These are phyloP conservation scores for Pseudevernia furfuracea DNA, from an alignment of 495 filamentous ascomycete species.

Conservation along the genomic window DNA sequence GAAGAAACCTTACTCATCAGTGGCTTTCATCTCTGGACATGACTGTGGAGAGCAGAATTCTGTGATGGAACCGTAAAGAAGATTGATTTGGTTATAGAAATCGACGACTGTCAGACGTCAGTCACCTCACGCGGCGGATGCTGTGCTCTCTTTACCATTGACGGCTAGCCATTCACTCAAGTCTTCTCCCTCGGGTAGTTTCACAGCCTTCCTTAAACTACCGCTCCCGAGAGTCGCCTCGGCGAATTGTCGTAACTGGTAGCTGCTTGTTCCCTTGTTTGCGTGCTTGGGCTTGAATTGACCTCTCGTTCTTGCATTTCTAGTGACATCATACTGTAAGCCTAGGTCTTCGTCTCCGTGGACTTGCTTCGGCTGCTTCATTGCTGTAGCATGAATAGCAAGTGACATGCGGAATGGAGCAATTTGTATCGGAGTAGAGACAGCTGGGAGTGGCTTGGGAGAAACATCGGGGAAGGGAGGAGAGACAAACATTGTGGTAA, in stretches of 20 bases:
- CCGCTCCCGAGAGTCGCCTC: constrained; percentile 94
- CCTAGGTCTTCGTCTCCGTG: constrained; percentile 20
- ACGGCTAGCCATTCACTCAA: constrained; percentile 96
- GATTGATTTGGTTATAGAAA: constrained; percentile 99
- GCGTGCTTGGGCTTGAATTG: constrained; percentile 86
- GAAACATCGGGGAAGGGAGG: constrained; percentile 31
- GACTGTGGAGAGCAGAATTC: constrained; percentile 96
- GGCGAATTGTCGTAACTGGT: constrained; percentile 94
- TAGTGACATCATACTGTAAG: constrained; percentile 41
- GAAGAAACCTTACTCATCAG: constrained; percentile 69
- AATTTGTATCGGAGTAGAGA: constrained; percentile 23
- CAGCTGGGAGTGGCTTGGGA: constrained; percentile 31
- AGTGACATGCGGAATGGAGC: neutral
- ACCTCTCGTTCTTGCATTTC: constrained; percentile 80
- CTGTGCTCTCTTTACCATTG: constrained; percentile 56
- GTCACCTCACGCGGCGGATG: neutral
- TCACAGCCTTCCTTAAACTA: constrained; percentile 90
- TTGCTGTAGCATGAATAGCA: neutral
- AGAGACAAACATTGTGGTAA: constrained; percentile 63
- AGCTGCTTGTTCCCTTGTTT: constrained; percentile 84
- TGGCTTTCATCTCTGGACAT: constrained; percentile 99
- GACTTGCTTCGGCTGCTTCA: neutral
- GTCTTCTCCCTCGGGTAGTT: constrained; percentile 93
- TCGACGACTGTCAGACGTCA: constrained; percentile 56
- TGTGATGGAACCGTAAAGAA: constrained; percentile 96